Conservation (phyloP, 108 stramenopile genomes). For the Pseudonitzschia delicatissima region DNA sequence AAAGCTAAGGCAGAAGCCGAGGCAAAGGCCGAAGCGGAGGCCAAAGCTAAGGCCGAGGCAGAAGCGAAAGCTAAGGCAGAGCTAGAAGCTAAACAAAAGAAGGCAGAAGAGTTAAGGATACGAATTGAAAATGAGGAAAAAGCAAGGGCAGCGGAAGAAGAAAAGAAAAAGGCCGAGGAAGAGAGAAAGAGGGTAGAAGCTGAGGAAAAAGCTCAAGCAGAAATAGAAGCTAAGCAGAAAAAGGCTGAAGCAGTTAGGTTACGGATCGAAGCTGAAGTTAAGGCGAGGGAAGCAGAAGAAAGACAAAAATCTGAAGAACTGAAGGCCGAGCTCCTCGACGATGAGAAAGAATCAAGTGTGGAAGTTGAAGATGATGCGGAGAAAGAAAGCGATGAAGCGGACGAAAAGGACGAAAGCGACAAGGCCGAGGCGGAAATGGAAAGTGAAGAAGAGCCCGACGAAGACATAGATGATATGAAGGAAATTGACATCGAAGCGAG, state of each 20-base stretch:
- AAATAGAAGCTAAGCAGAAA: neutral
- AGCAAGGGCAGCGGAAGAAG: neutral
- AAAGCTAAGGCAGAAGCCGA: neutral
- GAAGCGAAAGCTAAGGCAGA: neutral
- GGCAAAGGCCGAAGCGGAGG: no score
- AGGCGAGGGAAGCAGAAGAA: no score
- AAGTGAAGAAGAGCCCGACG: neutral
- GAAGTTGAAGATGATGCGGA: neutral
- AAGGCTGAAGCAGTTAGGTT: neutral
- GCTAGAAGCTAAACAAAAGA: neutral
- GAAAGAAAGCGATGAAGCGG: neutral
- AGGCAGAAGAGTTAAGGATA: neutral
- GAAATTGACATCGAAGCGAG: neutral
- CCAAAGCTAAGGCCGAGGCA: neutral
- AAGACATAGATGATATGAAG: neutral
- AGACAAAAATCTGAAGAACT: no score
- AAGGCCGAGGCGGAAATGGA: neutral
- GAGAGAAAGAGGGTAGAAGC: neutral
- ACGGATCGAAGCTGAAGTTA: no score
- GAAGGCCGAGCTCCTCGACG: no score
- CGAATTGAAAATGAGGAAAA: neutral
- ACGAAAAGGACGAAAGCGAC: neutral
- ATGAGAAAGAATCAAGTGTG: neutral
- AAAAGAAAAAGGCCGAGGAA: neutral
- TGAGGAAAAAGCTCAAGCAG: neutral